Base-by-base conservation (phyloP, 2,329 filamentous ascomycete genomes). In the Paecilomyces dactylethromorphus region DNA sequence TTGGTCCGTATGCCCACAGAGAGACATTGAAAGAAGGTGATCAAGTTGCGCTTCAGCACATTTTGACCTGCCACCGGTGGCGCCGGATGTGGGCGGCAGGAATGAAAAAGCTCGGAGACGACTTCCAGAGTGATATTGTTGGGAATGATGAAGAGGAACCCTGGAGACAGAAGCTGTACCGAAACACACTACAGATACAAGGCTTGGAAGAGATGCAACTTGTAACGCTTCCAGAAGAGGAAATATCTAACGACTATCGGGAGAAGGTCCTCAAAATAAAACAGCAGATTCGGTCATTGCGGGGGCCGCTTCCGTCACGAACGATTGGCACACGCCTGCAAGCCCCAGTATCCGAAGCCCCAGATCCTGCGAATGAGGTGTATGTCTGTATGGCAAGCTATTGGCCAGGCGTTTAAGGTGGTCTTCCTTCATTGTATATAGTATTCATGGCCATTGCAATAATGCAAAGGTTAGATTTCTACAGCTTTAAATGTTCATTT, bases 191-290 rank as follows among this genome's bases (percentile, higher is more conserved):
- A 56, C 39, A 68, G 24, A 65, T 59, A 39, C 69, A 70, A 55
- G 71, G 71, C 1, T 58, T 73, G 6, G 65, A 68, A 24, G 69
- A 69, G 4, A 60, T 71, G 56, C 66, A 65, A 24, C 65, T 73
- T 62, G 65, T 72, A 35, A 67, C 67, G 58, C 18, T 68, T 10
- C 61, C 61, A 7, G 61, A 58, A 55, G 55, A 65, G n/a, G 60
- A 58, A 24, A 57, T 61, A 26, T 65, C 63, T 59, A 62, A 59
- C 31, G 55, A 59, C 26, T 55, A 59, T 55, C 57, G 68, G 33
- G 60, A 60, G 18, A 54, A 32, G 31, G 57, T 50, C 5, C 31
- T 52, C 1, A 12, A 18, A 45, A 51, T 68, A 22, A 56, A 62
- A 18, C 53, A 55, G 33, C 59, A 64, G 57, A 64, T 68, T 31